Percentiles rank a stretch among this genome's conserved stretches.
Evolutionary conservation across 495 filamentous ascomycete species (phyloP).

Genomic region (Bryoglossum gracile): DNA sequence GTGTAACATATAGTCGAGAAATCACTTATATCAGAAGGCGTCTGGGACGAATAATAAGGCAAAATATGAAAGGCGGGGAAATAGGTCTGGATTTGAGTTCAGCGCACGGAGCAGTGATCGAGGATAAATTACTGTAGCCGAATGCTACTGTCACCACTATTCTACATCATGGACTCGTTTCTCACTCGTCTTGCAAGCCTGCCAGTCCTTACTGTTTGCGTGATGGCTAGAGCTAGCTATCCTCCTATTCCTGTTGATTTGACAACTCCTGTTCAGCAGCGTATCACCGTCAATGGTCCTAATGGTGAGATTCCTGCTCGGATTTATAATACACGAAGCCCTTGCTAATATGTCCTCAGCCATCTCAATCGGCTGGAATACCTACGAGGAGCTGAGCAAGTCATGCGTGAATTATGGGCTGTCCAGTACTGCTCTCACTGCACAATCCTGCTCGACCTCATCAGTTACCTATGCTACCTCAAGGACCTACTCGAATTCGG

Average conservation of each 20-base stretch:
- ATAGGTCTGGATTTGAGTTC: too few relatives aligned
- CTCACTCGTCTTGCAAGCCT: slow-evolving; percentile 26
- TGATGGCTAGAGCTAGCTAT: slow-evolving; percentile 38
- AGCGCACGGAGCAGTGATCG: too few relatives aligned
- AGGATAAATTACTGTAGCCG: too few relatives aligned
- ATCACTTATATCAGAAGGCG: too few relatives aligned
- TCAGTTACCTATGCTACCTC: slow-evolving; percentile 44
- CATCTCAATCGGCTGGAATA: slow-evolving; percentile 47
- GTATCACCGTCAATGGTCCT: slow-evolving; percentile 47
- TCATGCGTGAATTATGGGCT: slow-evolving; percentile 42
- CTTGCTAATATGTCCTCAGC: slow-evolving; percentile 28
- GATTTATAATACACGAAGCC: too few relatives aligned
- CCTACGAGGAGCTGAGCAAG: slow-evolving; percentile 32
- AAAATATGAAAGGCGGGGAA: too few relatives aligned
- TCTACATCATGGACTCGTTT: slow-evolving; percentile 8
- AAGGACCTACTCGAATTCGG: slow-evolving; percentile 44
- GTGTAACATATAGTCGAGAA: too few relatives aligned
- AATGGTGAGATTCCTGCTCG: slow-evolving; percentile 34
- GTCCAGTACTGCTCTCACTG: slow-evolving; percentile 24
- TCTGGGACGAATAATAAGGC: too few relatives aligned
- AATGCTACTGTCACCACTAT: too few relatives aligned
- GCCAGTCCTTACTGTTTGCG: slow-evolving; percentile 36
- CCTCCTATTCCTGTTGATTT: slow-evolving; percentile 45
- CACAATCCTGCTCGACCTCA: slow-evolving; percentile 31
- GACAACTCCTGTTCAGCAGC: slow-evolving; percentile 51